Conservation (phyloP, 192 early-diverging fungal species). For the Linderina pennispora region DNA sequence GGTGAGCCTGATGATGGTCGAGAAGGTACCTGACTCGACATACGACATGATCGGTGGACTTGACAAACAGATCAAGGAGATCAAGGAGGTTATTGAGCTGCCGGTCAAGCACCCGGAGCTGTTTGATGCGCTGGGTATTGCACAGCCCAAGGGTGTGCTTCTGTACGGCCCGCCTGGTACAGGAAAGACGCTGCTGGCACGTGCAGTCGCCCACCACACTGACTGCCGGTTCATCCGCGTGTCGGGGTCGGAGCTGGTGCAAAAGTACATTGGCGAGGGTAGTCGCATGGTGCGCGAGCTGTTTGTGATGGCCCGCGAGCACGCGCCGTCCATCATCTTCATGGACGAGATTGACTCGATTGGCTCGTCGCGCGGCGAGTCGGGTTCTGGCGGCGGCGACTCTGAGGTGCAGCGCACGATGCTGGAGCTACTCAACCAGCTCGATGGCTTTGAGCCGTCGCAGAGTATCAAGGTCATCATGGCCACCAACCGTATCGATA, state of each 20-base stretch:
- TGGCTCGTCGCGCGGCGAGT: slow-evolving; percentile 78
- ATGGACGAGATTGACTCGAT: slow-evolving; percentile 94
- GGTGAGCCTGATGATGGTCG: slow-evolving; percentile 99
- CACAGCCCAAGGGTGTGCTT: slow-evolving; percentile 97
- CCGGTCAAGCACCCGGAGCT: slow-evolving; percentile 99
- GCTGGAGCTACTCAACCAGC: slow-evolving; percentile 84
- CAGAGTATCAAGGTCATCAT: slow-evolving; percentile 93
- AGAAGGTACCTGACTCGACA: slow-evolving; percentile 98
- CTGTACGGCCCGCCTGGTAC: slow-evolving; percentile 88
- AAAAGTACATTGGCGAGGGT: slow-evolving; percentile 92
- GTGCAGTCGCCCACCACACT: slow-evolving; percentile 89
- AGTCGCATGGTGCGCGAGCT: slow-evolving; percentile 88
- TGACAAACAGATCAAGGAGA: slow-evolving; percentile 99
- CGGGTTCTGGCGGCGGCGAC: slow-evolving; percentile 70
- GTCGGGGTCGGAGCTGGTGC: slow-evolving; percentile 83
- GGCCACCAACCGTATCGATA: slow-evolving; percentile 91
- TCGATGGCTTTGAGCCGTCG: slow-evolving; percentile 85
- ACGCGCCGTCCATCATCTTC: slow-evolving; percentile 88
- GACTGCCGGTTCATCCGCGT: slow-evolving; percentile 90
- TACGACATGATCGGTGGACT: slow-evolving; percentile 99
- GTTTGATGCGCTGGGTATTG: slow-evolving; percentile 96
- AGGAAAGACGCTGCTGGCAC: slow-evolving; percentile 81
- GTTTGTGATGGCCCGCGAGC: slow-evolving; percentile 88
- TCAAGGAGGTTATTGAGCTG: slow-evolving; percentile 99
- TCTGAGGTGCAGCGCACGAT: slow-evolving; percentile 89